Percentiles rank a stretch among this genome's conserved stretches.
Conservation (phyloP, 306 rosid species). For the Sesbania bispinosa region DNA sequence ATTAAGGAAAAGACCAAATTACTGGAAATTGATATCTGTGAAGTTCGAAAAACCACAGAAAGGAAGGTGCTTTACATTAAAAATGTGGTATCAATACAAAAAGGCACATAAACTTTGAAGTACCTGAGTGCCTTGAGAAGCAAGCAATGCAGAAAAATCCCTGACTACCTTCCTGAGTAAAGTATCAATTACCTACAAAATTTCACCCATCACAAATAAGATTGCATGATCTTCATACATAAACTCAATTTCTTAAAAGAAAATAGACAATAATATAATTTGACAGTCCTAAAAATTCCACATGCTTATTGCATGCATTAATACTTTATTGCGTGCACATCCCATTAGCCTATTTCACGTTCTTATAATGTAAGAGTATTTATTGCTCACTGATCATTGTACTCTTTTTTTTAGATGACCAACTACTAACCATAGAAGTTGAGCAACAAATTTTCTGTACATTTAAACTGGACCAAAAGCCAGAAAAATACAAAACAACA, state of each 20-base stretch:
- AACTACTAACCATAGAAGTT: not conserved
- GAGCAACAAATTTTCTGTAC: not conserved
- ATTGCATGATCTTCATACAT: not conserved
- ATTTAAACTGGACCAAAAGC: not conserved
- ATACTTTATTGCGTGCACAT: not conserved
- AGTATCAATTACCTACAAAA: conserved; percentile 70
- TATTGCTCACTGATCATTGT: not conserved
- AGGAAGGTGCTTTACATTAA: conserved; percentile 1
- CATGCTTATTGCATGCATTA: not conserved
- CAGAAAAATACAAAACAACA: not conserved
- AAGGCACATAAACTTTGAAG: conserved; percentile 6
- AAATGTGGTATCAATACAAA: not conserved
- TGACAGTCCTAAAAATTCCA: not conserved
- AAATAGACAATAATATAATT: not conserved
- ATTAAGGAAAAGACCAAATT: not conserved
- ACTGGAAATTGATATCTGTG: not conserved
- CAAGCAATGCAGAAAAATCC: conserved; percentile 85
- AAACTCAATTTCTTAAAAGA: not conserved
- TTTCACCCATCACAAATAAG: conserved; percentile 27
- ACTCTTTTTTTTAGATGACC: not conserved
- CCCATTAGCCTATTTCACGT: not conserved
- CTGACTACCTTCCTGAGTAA: conserved; percentile 69
- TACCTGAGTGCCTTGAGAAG: conserved; percentile 95
- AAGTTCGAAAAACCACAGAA: not conserved
- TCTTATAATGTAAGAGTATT: not conserved